These are phyloP conservation scores for Aeschynomene evenia DNA, from an alignment of 306 rosid genomes.

Conservation along the genomic window DNA sequence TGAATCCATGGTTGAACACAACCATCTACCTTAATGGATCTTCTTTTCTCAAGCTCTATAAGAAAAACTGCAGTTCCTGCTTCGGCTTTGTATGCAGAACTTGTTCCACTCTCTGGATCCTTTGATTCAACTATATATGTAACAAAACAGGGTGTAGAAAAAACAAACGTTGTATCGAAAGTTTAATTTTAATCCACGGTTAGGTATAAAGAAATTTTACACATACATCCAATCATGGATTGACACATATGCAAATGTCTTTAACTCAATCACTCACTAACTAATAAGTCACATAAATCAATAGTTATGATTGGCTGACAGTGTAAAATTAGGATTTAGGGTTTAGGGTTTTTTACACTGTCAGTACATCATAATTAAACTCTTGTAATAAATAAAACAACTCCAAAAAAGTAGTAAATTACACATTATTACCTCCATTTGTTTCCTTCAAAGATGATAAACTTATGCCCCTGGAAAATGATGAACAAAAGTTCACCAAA, in stretches of 20 bases:
- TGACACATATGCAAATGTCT: too few species aligned
- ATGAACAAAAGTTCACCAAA: constrained; percentile 4
- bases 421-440: constrained; percentile 38
- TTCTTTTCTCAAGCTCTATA: constrained; percentile 63
- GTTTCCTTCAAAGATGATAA: constrained; percentile 26
- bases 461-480: constrained; percentile 41
- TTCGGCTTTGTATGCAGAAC: constrained; percentile 41
- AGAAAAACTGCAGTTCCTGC: constrained; percentile 82
- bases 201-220: too few species aligned
- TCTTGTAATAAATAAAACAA: neutral
- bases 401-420: neutral
- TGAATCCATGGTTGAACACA: neutral
- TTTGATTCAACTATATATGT: constrained; percentile 32
- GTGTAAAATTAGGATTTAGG: too few species aligned
- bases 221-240: too few species aligned
- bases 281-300: too few species aligned
- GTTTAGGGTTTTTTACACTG: too few species aligned
- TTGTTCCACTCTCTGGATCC: constrained; percentile 46
- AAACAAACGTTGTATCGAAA: too few species aligned
- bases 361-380: too few species aligned
- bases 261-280: too few species aligned
- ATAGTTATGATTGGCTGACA: too few species aligned
- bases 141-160: constrained; percentile 12
- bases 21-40: constrained; percentile 70
- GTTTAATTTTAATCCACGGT: too few species aligned